Evolutionary conservation across 345 rosid genomes (phyloP), one percentile per base, ranked within the genome.

Genomic region (Gossypium raimondii): DNA sequence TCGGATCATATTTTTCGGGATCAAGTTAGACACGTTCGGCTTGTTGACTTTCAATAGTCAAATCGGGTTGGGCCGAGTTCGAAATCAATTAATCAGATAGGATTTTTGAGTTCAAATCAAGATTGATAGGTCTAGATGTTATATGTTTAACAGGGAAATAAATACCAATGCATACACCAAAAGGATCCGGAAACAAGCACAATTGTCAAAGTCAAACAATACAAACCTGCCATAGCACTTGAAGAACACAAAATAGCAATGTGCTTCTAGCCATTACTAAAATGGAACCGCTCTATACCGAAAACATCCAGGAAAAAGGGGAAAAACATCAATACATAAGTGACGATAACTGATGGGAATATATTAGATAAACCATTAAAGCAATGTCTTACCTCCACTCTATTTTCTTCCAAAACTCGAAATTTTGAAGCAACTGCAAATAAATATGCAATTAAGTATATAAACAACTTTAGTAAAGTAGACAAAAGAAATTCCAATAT

Each of bases 151-250:
- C 62, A 63, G 1, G 38, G 51, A 51, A 16, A 7, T 44, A 44
- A 44, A 8, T 29, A 38, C 25, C 17, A 52, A 6, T 58, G n/a
- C 55, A 18, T 43, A 25, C 43, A 43, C 10, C 22, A 22, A n/a
- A 0, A 73, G n/a, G 11, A 63, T 20, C 75, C 11, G 4, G 25
- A 43, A 60, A 18, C 44, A 55, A 57, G 12, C 18, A 57, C 27
- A 50, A 44, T 24, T 18, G 57, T 27, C 16, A 22, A 63, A 76
- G 43, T 43, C 69, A n/a, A 66, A 72, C 18, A 51, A 10, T 24
- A 9, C 25, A 53, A 51, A 86, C 94, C 94, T 90, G 92, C 94
- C 94, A 90, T 50, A 84, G 69, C 61, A 86, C 75, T 82, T 90
- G 92, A 22, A 87, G 81, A 78, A 85, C 55, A 70, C 81, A 80